A percentile compares a stretch with the other conserved stretches of the same genome.
These are phyloP conservation scores for Lineolata rhizophorae DNA, from an alignment of 495 filamentous ascomycete species.

Conservation along the genomic window DNA sequence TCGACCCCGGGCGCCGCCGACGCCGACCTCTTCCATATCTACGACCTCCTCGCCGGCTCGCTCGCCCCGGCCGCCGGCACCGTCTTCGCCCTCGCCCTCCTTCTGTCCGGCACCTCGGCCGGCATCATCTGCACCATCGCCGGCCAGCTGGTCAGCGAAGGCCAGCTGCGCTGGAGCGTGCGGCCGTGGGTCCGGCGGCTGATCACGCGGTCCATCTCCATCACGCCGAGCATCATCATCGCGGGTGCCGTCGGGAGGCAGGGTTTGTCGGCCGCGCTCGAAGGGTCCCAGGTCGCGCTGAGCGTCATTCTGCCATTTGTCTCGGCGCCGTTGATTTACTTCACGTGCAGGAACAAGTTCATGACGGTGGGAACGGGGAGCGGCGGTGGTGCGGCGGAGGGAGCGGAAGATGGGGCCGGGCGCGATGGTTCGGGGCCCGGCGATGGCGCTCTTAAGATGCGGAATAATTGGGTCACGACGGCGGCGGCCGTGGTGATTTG, in stretches of 20 bases:
- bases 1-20: conserved; percentile 25
- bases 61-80: conserved; percentile 53
- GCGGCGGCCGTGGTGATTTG: conserved; percentile 16
- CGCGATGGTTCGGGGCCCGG: neutral
- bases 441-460: conserved; percentile 12
- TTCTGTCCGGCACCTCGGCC: conserved; percentile 55
- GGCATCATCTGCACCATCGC: conserved; percentile 72
- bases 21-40: conserved; percentile 66
- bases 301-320: conserved; percentile 68
- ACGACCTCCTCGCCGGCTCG: conserved; percentile 44
- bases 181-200: conserved; percentile 51
- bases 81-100: conserved; percentile 54
- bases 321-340: conserved; percentile 65
- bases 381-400: conserved; percentile 1
- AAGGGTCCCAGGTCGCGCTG: conserved; percentile 57
- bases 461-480: conserved; percentile 16
- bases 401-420: neutral
- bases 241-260: conserved; percentile 52
- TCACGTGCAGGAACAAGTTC: conserved; percentile 59
- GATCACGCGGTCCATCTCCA: conserved; percentile 48
- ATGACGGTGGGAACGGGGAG: conserved; percentile 38
- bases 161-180: conserved; percentile 48
- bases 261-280: conserved; percentile 52
- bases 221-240: conserved; percentile 64
- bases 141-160: conserved; percentile 66